phyloP scores from a whole-genome alignment of 495 filamentous ascomycete species.

The Alectoria sarmentosa region DNA sequence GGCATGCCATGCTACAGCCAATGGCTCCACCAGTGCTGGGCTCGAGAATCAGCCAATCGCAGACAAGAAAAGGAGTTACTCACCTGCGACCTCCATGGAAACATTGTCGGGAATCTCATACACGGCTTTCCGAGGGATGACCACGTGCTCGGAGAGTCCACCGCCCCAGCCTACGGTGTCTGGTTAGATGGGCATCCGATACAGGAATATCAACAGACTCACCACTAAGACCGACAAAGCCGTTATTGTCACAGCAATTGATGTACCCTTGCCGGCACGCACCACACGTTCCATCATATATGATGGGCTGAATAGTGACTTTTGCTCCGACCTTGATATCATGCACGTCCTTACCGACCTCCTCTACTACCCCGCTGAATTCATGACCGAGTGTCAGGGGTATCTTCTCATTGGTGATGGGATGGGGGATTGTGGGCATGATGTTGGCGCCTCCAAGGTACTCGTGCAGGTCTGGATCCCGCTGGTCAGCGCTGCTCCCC shows the following conservation, averaged over 20 bases:
- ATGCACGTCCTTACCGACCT: constrained; percentile 47
- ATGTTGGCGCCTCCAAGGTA: constrained; percentile 49
- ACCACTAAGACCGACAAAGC: constrained; percentile 55
- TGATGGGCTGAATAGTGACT: constrained; percentile 53
- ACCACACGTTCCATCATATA: constrained; percentile 50
- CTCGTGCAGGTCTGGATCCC: constrained; percentile 49
- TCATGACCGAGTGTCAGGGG: constrained; percentile 58
- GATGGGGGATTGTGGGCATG: constrained; percentile 47
- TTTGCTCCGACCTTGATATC: constrained; percentile 46
- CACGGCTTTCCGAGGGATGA: constrained; percentile 40
- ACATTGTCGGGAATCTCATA: constrained; percentile 42
- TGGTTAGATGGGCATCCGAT: neutral
- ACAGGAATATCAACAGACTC: constrained; percentile 12
- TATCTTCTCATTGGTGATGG: constrained; percentile 47
- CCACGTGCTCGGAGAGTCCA: constrained; percentile 50
- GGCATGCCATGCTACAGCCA: constrained; percentile 62
- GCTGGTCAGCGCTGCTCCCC: constrained; percentile 6
- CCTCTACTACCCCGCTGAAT: constrained; percentile 52
- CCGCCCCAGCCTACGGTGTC: constrained; percentile 45
- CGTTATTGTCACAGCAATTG: constrained; percentile 52
- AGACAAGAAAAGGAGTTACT: constrained; percentile 2
- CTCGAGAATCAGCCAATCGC: constrained; percentile 3
- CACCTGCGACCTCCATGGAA: constrained; percentile 44
- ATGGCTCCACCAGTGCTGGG: constrained; percentile 51
- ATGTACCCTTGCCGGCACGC: constrained; percentile 43